phyloP scores from a whole-genome alignment of 1,139 yeast species.

The Diutina ranongensis region DNA sequence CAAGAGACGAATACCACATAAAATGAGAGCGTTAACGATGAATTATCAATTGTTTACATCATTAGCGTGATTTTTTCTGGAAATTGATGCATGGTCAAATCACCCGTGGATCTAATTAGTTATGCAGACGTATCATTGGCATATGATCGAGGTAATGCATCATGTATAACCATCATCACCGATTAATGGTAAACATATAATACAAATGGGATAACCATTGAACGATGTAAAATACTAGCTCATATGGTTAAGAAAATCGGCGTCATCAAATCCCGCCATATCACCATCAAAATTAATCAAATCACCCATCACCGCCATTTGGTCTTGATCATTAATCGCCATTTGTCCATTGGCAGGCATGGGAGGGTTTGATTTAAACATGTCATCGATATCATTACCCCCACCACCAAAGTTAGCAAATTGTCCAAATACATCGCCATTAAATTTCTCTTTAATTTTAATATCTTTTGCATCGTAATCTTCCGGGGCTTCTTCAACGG shows the following conservation, averaged over 20 bases:
- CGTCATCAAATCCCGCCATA: constrained; percentile 3
- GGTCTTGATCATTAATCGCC: neutral
- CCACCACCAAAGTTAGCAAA: neutral
- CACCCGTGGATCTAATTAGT: too few relatives aligned
- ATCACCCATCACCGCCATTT: constrained; percentile 4
- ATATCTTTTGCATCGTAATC: constrained; percentile 3
- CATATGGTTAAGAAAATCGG: neutral
- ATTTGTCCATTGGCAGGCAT: neutral
- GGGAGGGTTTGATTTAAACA: neutral
- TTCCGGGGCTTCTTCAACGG: neutral
- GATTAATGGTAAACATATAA: too few relatives aligned
- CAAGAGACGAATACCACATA: too few relatives aligned
- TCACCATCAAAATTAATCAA: constrained; percentile 5
- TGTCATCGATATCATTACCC: neutral
- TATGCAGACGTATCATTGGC: too few relatives aligned
- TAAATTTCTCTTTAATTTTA: neutral
- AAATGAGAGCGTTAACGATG: too few relatives aligned
- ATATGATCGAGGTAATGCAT: too few relatives aligned
- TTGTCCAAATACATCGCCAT: constrained; percentile 1
- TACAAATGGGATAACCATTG: too few relatives aligned
- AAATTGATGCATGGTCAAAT: too few relatives aligned
- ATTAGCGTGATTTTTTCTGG: too few relatives aligned
- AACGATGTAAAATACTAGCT: neutral
- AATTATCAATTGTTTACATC: too few relatives aligned
- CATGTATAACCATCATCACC: too few relatives aligned